Base-by-base conservation (phyloP, 768 basidiomycete species). In the Termitomyces eurrhizus region DNA sequence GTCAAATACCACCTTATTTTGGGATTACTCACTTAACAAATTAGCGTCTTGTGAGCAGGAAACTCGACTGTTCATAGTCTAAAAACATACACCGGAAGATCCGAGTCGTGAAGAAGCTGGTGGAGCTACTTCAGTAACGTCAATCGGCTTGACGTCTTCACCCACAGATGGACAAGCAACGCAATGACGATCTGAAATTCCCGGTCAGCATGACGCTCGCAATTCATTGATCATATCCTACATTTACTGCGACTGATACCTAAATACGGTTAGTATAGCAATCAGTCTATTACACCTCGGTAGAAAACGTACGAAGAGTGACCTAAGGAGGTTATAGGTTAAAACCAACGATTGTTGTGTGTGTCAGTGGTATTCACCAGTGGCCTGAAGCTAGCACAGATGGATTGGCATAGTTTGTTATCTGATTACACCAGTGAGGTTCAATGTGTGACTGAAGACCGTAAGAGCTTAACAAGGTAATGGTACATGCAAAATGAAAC, bases 371-470 rank as follows among this genome's bases (percentile, higher is more conserved):
- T 29, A 58, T 67, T 50, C 58, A 79, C 78, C 79, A 80, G 57
- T 75, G 71, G 0, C 75, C 76, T 39, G 61, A 32, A 5, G 52
- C 70, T 7, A 79, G 68, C 8, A 70, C 75, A 1, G 55, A n/a
- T 4, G 72, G 70, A 60, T 78, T 74, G 37, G 67, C 67, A 58
- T 72, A 79, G 62, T 75, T 78, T 41, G 72, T 70, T 24, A 79
- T 69, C 78, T 77, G 35, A 29, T 4, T 29, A 21, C 26, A 7
- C 8, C 24, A 24, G 16, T 52, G 12, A 54, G 29, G 18, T 21
- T 24, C 44, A 3, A 39, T 41, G 16, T 21, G 42, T 26, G 4
- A 13, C 2, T 42, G 18, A 9, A 9, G 5, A 12, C 35, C 11
- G 9, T 12, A 13, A 35, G 14, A 33, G 16, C 32, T 53, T 24